Conservation (phyloP, 768 basidiomycete genomes). For the Leccinum longicurvipes region DNA sequence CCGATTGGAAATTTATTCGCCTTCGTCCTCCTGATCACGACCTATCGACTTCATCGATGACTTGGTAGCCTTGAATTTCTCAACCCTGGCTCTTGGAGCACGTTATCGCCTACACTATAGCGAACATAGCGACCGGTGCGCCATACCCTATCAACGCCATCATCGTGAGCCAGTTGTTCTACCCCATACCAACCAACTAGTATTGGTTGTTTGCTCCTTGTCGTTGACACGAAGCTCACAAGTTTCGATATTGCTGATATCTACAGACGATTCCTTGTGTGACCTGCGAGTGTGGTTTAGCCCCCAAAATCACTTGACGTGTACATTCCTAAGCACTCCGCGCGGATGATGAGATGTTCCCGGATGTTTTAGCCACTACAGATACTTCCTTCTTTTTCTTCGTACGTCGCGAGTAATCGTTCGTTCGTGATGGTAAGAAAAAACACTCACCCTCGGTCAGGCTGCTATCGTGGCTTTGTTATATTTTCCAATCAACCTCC, state of each 20-base stretch:
- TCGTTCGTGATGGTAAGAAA: neutral
- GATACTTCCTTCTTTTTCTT: conserved; percentile 90
- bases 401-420: conserved; percentile 66
- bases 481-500: conserved; percentile 81
- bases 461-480: conserved; percentile 91
- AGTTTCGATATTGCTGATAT: conserved; percentile 93
- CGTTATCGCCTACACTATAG: conserved; percentile 88
- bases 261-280: conserved; percentile 86
- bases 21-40: conserved; percentile 79
- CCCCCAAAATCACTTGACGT: conserved; percentile 91
- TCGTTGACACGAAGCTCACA: conserved; percentile 86
- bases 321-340: conserved; percentile 92
- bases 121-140: conserved; percentile 71
- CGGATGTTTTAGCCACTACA: conserved; percentile 67
- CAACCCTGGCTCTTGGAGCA: conserved; percentile 97
- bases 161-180: conserved; percentile 78
- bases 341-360: conserved; percentile 77
- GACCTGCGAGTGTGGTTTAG: conserved; percentile 99
- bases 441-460: conserved; percentile 35
- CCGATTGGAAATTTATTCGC: conserved; percentile 89
- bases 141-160: conserved; percentile 88
- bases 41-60: conserved; percentile 55
- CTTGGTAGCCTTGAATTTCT: conserved; percentile 62
- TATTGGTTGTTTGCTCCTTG: conserved; percentile 81
- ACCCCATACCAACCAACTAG: conserved; percentile 57